Base-by-base conservation (phyloP, 2,329 filamentous ascomycete genomes). In the Didymosphaeria variabile region DNA sequence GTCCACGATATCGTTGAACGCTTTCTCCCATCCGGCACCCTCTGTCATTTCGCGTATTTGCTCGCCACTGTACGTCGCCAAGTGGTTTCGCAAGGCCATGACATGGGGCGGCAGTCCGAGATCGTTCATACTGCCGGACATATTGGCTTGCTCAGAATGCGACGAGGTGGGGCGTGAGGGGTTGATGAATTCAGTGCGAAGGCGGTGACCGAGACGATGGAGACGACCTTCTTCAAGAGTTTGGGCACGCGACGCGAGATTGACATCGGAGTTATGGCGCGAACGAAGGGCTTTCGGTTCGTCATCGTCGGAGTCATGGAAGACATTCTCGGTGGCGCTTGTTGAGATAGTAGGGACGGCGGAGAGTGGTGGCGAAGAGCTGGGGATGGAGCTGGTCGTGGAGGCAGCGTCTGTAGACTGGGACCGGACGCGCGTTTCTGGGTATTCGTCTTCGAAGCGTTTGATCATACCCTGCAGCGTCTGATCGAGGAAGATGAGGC, bases 381-480 rank as follows among this genome's bases (percentile, higher is more conserved):
- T 76, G 12, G 71, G 70, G 34, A 69, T 52, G 42, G 74, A 78
- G 58, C 74, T 78, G 57, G 70, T 65, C 0, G 66, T 66, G 3
- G 76, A 78, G 8, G 65, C 66, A 9, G 65, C 60, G 15, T 77
- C 72, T 31, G 67, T 67, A 19, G 74, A 71, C 17, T 73, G 67
- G 45, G 74, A 71, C 17, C 73, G 67, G 45, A 87, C 82, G 38
- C 92, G 88, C 0, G 92, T 96, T 74, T 98, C 94, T 0, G 95
- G 95, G 71, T 93, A 98, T 78, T 98, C 94, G 75, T 97, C 91
- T 77, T 98, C 95, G 75, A 98, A 99, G 31, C 95, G 91, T 75
- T 92, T 90, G 72, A 98, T 98, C 81, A 98, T 97, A 67, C 91
- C 90, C 71, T 93, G 86, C 10, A 99, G 84, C 0, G 95, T 98